Conservation (phyloP, 192 early-diverging fungal species). For the Backusella westeae region DNA sequence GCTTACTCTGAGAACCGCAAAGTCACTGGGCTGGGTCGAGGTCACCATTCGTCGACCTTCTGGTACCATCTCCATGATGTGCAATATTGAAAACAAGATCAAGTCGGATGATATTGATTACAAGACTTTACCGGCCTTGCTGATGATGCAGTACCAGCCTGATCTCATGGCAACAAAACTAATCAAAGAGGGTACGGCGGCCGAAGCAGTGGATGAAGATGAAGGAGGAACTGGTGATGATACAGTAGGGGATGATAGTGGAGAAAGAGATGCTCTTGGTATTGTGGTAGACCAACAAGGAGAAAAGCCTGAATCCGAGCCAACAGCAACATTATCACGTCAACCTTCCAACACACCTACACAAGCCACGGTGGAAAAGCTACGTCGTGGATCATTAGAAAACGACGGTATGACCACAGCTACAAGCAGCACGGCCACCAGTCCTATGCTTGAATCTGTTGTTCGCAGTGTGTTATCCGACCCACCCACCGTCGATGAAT, state of each 20-base stretch:
- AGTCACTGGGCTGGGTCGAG: slow-evolving; percentile 71
- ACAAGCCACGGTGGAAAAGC: neutral
- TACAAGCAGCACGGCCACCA: neutral
- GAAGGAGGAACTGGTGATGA: neutral
- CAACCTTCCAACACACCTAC: neutral
- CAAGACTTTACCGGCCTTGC: slow-evolving; percentile 46
- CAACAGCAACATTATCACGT: neutral
- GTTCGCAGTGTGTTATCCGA: neutral
- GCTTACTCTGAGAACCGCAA: slow-evolving; percentile 71
- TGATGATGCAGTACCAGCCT: slow-evolving; percentile 51
- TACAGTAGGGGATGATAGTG: neutral
- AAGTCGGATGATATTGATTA: slow-evolving; percentile 46
- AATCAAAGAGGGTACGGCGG: neutral
- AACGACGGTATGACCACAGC: neutral
- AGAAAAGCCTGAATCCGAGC: neutral
- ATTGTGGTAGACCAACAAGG: neutral
- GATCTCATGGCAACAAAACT: slow-evolving; percentile 27
- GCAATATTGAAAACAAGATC: slow-evolving; percentile 68
- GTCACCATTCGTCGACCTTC: slow-evolving; percentile 81
- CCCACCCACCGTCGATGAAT: neutral
- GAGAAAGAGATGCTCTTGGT: neutral
- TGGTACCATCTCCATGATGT: slow-evolving; percentile 68
- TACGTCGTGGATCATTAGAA: neutral
- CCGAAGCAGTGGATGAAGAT: slow-evolving; percentile 2
- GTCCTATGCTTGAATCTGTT: neutral